Evolutionary conservation across 2,329 filamentous ascomycete genomes (phyloP).

Genomic region (Colletotrichum sp.): DNA sequence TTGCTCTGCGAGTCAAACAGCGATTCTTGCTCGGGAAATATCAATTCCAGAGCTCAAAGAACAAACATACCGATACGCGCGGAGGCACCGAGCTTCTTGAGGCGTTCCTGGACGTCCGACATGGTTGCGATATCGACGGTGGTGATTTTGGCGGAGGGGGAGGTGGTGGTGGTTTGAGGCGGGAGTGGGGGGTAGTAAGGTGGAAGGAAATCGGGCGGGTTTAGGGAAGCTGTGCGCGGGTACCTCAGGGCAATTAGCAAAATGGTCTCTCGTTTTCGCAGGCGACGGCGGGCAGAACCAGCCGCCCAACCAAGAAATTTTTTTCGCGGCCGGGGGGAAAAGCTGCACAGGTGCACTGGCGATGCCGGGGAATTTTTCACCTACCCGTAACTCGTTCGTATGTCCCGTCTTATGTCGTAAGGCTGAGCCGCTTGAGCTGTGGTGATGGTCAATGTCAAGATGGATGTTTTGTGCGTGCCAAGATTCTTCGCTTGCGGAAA

Average conservation of each 20-base stretch:
- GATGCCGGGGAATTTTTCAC: neutral
- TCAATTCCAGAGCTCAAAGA: neutral
- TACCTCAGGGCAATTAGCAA: slow-evolving; percentile 22
- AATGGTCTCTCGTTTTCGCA: slow-evolving; percentile 10
- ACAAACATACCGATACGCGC: slow-evolving; percentile 67
- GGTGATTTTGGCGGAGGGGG: neutral
- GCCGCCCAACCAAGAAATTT: neutral
- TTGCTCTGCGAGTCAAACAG: slow-evolving; percentile 8
- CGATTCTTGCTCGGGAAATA: neutral
- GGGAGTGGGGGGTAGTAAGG: slow-evolving; percentile 29
- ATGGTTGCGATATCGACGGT: slow-evolving; percentile 40
- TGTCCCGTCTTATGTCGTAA: slow-evolving; percentile 16
- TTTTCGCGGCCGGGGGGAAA: neutral
- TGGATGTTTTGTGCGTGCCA: slow-evolving; percentile 24
- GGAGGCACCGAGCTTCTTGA: slow-evolving; percentile 62
- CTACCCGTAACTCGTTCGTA: slow-evolving; percentile 8
- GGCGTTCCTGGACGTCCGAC: slow-evolving; percentile 62
- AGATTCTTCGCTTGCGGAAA: slow-evolving; percentile 24
- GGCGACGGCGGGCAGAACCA: slow-evolving; percentile 7
- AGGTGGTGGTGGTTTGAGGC: slow-evolving; percentile 14
- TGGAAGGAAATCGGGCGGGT: slow-evolving; percentile 20
- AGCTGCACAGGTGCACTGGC: neutral
- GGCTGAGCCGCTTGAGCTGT: slow-evolving; percentile 15
- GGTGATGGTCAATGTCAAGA: slow-evolving; percentile 14
- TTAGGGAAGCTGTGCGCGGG: slow-evolving; percentile 16